Conservation (phyloP, 768 basidiomycete species). For the Lyophyllum shimeji region DNA sequence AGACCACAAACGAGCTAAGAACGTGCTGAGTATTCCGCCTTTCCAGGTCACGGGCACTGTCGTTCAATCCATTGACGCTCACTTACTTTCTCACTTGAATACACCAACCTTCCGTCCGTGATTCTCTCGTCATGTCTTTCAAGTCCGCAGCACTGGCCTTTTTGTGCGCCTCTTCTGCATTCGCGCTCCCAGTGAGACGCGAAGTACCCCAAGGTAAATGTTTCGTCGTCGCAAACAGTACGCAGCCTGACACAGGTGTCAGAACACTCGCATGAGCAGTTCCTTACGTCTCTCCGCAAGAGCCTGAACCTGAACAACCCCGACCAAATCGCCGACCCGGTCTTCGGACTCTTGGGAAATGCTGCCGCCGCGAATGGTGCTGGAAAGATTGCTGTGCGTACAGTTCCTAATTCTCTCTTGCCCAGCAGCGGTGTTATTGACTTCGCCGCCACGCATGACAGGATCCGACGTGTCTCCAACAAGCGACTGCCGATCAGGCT, state of each 20-base stretch:
- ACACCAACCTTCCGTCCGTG: constrained; percentile 19
- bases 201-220: constrained; percentile 65
- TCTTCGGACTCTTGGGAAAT: constrained; percentile 64
- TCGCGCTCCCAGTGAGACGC: constrained; percentile 48
- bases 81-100: constrained; percentile 22
- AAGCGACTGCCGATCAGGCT: constrained; percentile 65
- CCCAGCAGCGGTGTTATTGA: neutral
- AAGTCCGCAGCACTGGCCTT: constrained; percentile 35
- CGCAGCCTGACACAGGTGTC: constrained; percentile 6
- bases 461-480: constrained; percentile 63
- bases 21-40: neutral
- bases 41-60: constrained; percentile 10
- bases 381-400: constrained; percentile 52
- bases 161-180: constrained; percentile 30
- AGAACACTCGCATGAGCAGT: constrained; percentile 68
- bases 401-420: neutral
- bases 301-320: constrained; percentile 59
- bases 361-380: constrained; percentile 57
- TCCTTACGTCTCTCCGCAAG: constrained; percentile 50
- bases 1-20: neutral
- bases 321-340: constrained; percentile 54
- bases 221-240: neutral
- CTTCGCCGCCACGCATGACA: constrained; percentile 23
- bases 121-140: constrained; percentile 27
- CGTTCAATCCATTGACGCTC: constrained; percentile 12